These are phyloP conservation scores for Dalechampia spathulata DNA, from an alignment of 441 rosid genomes.

Conservation along the genomic window DNA sequence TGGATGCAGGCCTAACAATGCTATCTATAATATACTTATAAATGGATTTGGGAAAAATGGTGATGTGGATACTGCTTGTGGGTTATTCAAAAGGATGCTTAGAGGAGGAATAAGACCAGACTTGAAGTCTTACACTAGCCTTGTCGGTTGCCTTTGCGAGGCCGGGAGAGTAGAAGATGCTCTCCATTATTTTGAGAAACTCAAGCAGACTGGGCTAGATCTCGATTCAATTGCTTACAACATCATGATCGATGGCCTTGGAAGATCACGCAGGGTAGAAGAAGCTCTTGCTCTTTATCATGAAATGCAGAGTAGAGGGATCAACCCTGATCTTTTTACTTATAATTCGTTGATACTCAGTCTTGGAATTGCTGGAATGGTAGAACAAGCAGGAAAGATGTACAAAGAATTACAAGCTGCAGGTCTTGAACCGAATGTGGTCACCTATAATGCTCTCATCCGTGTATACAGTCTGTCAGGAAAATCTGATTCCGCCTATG, in stretches of 20 bases:
- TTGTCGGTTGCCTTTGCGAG: constrained; percentile 64
- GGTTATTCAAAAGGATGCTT: constrained; percentile 60
- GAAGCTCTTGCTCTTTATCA: constrained; percentile 62
- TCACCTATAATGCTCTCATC: constrained; percentile 84
- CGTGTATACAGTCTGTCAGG: constrained; percentile 74
- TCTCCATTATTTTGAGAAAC: constrained; percentile 50
- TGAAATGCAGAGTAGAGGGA: constrained; percentile 61
- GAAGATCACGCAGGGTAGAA: constrained; percentile 52
- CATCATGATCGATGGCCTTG: constrained; percentile 76
- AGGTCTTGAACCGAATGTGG: constrained; percentile 84
- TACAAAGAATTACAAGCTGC: constrained; percentile 48
- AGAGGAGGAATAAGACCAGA: constrained; percentile 83
- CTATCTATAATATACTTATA: constrained; percentile 77
- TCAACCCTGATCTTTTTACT: constrained; percentile 73
- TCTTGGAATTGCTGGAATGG: constrained; percentile 65
- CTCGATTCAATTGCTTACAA: constrained; percentile 72
- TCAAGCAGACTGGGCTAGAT: constrained; percentile 56
- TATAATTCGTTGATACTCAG: constrained; percentile 72
- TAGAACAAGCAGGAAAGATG: constrained; percentile 56
- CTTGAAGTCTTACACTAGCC: constrained; percentile 73
- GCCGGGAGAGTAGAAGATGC: constrained; percentile 78
- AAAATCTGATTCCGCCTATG: constrained; percentile 59
- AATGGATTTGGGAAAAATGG: constrained; percentile 83
- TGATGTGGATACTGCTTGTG: constrained; percentile 58
- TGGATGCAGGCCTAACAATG: constrained; percentile 77